Evolutionary conservation across 768 basidiomycete genomes (phyloP), one percentile per base, ranked within the genome.

Genomic region (Russula virescens): DNA sequence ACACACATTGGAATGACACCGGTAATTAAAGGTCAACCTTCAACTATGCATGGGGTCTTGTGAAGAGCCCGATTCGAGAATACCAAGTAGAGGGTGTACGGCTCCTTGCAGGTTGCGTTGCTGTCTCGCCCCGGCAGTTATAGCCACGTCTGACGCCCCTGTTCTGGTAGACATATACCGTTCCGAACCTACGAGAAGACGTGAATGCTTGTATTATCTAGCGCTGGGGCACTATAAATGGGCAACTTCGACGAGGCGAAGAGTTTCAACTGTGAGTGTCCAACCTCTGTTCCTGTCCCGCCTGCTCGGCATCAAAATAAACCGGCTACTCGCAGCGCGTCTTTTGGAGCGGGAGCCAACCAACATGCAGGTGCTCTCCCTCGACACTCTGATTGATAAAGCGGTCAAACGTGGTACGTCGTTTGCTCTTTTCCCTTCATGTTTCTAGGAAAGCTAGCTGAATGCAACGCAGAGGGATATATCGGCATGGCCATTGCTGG

Each of bases 151-250:
- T 51, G 21, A 34, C 35, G 8, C 42, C 13, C 21, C 13, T 38
- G n/a, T 26, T 31, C 16, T 40, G 31, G 11, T 70, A 98, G 97
- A 98, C 58, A 88, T 99, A 50, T 99, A 96, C 75, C 86, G 92
- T 28, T 80, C 85, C 18, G 94, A 97, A 64, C 88, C 95, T 5
- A 74, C 85, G 23, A 83, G 96, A 66, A 82, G 97, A 64, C 79
- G 96, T 76, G 97, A 98, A 75, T 98, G 96, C 69, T 76, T 98
- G 40, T 99, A 98, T 71, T 99, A 98, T 76, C 85, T 99, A 26
- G 93, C 94, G 3, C 79, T 98, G 16, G 97, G 97, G 0, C 87
- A 98, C 74, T 98, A 93, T 76, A 98, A 80, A 88, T 98, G 83
- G 86, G 87, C 13, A 94, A 98, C 72, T 98, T 88, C 72, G 89